These are phyloP conservation scores for Neotropicomus parvogracilis DNA, from an alignment of 1,284 basidiomycete species.

Conservation along the genomic window DNA sequence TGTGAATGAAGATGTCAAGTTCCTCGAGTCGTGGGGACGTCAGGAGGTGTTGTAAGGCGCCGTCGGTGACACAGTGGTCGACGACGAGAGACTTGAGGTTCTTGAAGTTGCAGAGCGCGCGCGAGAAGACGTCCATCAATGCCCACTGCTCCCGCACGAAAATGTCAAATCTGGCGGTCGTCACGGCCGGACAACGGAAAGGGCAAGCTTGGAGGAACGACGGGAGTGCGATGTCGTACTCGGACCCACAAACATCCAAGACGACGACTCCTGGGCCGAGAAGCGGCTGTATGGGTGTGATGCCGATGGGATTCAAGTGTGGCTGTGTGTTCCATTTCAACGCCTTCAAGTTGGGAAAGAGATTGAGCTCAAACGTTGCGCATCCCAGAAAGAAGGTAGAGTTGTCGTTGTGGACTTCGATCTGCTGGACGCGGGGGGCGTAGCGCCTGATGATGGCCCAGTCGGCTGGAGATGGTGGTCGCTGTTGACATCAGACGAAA, in stretches of 20 bases:
- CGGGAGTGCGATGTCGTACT: background rate
- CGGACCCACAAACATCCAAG: background rate
- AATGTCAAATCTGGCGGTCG: background rate
- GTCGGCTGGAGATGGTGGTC: background rate
- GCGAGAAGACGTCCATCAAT: background rate
- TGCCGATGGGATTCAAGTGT: background rate
- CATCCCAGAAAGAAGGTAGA: background rate
- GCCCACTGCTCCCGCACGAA: background rate
- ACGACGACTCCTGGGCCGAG: background rate
- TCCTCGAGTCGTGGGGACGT: background rate
- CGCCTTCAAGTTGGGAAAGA: background rate
- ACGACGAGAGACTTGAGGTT: background rate
- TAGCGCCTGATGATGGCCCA: background rate
- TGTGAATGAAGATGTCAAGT: background rate
- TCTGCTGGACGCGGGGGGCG: background rate
- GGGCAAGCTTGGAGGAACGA: background rate
- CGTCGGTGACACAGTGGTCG: background rate
- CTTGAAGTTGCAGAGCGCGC: background rate
- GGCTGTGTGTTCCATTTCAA: background rate
- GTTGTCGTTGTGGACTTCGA: background rate
- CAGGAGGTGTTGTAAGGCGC: background rate
- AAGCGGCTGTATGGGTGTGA: background rate
- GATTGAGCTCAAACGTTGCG: background rate
- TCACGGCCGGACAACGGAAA: background rate
- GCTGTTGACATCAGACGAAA: background rate